Evolutionary conservation across 768 basidiomycete genomes (phyloP).

Genomic region (Kwoniella mangroviensis): DNA sequence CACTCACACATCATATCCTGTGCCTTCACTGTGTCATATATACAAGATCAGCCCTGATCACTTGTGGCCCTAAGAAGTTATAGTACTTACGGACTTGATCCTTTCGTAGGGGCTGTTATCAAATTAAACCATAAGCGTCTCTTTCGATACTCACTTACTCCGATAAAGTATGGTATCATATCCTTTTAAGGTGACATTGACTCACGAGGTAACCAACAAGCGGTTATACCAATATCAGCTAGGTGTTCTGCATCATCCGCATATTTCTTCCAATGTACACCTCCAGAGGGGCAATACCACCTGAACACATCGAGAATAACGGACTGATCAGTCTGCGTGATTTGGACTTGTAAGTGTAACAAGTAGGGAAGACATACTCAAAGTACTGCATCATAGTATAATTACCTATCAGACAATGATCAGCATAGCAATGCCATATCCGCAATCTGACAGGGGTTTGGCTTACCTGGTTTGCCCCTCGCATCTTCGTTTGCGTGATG

Average conservation of each 20-base stretch:
- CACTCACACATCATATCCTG: slow-evolving; percentile 57
- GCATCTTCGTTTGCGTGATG: slow-evolving; percentile 40
- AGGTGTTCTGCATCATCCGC: slow-evolving; percentile 47
- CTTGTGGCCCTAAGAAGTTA: background rate
- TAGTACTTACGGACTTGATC: slow-evolving; percentile 47
- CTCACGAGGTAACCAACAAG: slow-evolving; percentile 59
- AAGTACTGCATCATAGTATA: slow-evolving; percentile 50
- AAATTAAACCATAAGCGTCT: background rate
- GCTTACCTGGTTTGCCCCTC: slow-evolving; percentile 36
- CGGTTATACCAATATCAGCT: slow-evolving; percentile 58
- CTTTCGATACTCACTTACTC: background rate
- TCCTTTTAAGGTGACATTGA: slow-evolving; percentile 5
- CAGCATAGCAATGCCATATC: background rate
- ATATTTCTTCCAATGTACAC: slow-evolving; percentile 58
- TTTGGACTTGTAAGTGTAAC: background rate
- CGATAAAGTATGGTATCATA: background rate
- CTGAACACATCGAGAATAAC: background rate
- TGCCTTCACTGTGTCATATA: slow-evolving; percentile 42
- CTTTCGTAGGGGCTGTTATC: slow-evolving; percentile 53
- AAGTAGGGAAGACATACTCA: slow-evolving; percentile 27
- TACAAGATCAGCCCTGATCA: too few species aligned
- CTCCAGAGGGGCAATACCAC: slow-evolving; percentile 46
- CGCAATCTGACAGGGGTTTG: background rate
- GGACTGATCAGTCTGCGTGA: slow-evolving; percentile 7
- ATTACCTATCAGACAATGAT: slow-evolving; percentile 28